A percentile compares a stretch with the other conserved stretches of the same genome.
Conservation (phyloP, 208 protist species). For the Acanthamoeba quina region DNA sequence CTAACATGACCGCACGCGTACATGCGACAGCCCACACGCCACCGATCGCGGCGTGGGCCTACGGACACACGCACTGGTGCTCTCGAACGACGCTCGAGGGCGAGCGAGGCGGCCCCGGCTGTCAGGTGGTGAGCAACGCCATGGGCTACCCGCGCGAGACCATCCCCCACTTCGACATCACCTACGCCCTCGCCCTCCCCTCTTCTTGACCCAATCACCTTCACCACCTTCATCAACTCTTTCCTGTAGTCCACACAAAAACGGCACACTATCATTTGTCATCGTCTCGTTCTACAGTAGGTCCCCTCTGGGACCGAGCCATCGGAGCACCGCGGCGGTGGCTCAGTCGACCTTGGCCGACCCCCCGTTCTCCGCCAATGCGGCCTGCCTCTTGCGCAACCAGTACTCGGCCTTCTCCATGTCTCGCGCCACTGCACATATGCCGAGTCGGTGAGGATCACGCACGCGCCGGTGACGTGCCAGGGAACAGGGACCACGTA, state of each 20-base stretch:
- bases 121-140: conserved; percentile 55
- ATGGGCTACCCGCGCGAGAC: conserved; percentile 52
- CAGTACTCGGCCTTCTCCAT: background rate
- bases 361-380: too few relatives aligned
- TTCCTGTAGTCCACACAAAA: background rate
- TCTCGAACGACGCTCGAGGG: background rate
- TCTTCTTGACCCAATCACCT: background rate
- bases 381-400: too few relatives aligned
- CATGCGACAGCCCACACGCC: background rate
- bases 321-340: too few relatives aligned
- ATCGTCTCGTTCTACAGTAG: too few relatives aligned
- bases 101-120: background rate
- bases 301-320: too few relatives aligned
- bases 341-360: too few relatives aligned
- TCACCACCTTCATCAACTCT: background rate
- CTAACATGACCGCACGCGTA: too few relatives aligned
- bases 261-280: too few relatives aligned
- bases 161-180: conserved; percentile 2
- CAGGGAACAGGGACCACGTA: background rate
- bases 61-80: conserved; percentile 62
- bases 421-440: background rate
- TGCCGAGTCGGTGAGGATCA: background rate
- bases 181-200: conserved; percentile 8
- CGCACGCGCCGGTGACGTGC: background rate
- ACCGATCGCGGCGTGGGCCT: conserved; percentile 52